These are phyloP conservation scores for Phyllosticta citrichinensis DNA, from an alignment of 2,329 filamentous ascomycete genomes.

Conservation along the genomic window DNA sequence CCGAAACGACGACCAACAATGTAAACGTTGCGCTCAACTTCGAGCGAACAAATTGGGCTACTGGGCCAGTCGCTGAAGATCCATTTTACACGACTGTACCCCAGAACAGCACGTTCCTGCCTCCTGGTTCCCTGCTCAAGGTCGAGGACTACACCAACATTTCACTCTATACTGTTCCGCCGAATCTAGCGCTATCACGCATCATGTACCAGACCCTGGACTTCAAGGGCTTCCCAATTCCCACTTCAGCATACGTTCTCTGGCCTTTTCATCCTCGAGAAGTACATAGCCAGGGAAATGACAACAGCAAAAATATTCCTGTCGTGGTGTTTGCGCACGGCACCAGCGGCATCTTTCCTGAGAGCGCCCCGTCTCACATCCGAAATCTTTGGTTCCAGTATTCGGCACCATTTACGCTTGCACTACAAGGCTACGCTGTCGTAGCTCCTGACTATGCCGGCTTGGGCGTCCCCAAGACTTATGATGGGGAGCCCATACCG, in stretches of 20 bases:
- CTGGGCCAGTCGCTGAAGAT: constrained; percentile 20
- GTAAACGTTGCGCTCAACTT: constrained; percentile 18
- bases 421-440: constrained; percentile 20
- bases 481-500: constrained; percentile 1
- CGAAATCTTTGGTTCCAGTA: constrained; percentile 20
- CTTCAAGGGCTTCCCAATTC: constrained; percentile 36
- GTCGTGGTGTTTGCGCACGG: constrained; percentile 16
- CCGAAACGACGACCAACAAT: constrained; percentile 1
- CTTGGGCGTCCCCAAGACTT: constrained; percentile 11
- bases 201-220: constrained; percentile 39
- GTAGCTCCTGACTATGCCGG: constrained; percentile 18
- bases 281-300: constrained; percentile 11
- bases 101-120: constrained; percentile 11
- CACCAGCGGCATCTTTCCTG: constrained; percentile 14
- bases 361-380: constrained; percentile 17
- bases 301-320: neutral
- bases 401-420: constrained; percentile 17
- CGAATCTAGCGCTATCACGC: constrained; percentile 36
- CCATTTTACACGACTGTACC: constrained; percentile 30
- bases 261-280: constrained; percentile 33
- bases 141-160: constrained; percentile 32
- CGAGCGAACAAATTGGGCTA: constrained; percentile 20
- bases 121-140: constrained; percentile 32
- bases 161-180: constrained; percentile 31
- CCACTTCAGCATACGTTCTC: constrained; percentile 41